Percentiles rank a stretch among this genome's conserved stretches.
Evolutionary conservation across 345 rosid genomes (phyloP).

Genomic region (Brassica cretica): DNA sequence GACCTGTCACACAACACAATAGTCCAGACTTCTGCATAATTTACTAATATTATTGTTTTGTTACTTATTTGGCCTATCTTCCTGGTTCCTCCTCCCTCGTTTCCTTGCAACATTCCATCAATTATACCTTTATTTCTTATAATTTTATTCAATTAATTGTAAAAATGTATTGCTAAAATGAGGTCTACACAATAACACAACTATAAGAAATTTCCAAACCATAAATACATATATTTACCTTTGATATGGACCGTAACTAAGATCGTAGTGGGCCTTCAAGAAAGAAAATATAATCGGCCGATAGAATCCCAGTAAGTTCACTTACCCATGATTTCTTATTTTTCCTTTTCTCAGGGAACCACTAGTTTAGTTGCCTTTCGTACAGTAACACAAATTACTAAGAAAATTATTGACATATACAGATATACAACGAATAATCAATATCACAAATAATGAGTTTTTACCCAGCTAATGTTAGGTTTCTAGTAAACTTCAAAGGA

Average conservation of each 20-base stretch:
- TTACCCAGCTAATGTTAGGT: background rate
- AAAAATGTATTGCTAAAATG: background rate
- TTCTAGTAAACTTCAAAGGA: background rate
- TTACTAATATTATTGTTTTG: constrained; percentile 9
- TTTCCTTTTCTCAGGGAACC: background rate
- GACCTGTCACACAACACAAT: constrained; percentile 43
- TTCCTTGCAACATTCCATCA: constrained; percentile 24
- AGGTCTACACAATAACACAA: background rate
- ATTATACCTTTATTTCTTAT: background rate
- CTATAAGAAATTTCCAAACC: background rate
- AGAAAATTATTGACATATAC: background rate
- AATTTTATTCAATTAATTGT: background rate
- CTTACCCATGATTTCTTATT: background rate
- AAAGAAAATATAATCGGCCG: background rate
- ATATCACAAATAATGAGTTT: background rate
- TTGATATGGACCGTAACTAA: background rate
- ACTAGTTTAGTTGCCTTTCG: background rate
- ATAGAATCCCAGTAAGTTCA: background rate
- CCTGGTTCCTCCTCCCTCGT: constrained; percentile 27
- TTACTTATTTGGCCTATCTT: constrained; percentile 17
- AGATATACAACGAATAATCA: background rate
- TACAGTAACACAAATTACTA: background rate
- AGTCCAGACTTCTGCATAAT: constrained; percentile 28
- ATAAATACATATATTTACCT: background rate
- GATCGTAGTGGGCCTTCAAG: background rate